A percentile compares a stretch with the other conserved stretches of the same genome.
phyloP scores from a whole-genome alignment of 73 alveolate genomes.

The Tetrahymena malaccensis region DNA sequence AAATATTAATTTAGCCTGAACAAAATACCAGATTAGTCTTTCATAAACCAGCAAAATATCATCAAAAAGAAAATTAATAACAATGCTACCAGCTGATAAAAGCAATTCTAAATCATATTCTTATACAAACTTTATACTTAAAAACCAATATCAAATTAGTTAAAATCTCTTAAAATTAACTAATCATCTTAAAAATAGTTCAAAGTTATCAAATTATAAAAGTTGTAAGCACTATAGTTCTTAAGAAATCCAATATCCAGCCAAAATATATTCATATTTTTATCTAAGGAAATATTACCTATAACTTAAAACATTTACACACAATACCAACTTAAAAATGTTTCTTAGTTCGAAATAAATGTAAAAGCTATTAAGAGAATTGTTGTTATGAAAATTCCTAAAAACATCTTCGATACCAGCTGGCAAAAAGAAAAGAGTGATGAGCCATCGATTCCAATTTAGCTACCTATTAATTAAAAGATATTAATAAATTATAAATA shows the following conservation, averaged over 20 bases:
- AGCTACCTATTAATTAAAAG: not conserved
- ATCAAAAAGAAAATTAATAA: no score
- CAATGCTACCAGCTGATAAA: not conserved
- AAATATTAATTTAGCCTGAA: not conserved
- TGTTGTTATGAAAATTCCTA: not conserved
- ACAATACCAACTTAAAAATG: not conserved
- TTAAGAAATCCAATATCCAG: not conserved
- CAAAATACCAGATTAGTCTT: not conserved
- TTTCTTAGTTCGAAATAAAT: not conserved
- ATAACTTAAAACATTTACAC: no score
- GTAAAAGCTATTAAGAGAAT: not conserved
- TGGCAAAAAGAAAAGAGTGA: not conserved
- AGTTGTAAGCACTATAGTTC: not conserved
- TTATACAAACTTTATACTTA: not conserved
- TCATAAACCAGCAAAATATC: not conserved
- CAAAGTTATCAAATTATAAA: not conserved
- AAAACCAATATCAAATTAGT: not conserved
- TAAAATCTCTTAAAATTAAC: not conserved
- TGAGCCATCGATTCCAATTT: not conserved
- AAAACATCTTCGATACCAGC: not conserved
- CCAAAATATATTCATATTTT: not conserved
- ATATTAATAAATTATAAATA: no score
- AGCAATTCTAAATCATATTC: not conserved
- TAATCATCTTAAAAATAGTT: not conserved
- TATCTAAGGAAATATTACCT: not conserved